Percentiles rank a stretch among this genome's conserved stretches.
These are phyloP conservation scores for Casuarina glauca DNA, from an alignment of 306 rosid species.

Conservation along the genomic window DNA sequence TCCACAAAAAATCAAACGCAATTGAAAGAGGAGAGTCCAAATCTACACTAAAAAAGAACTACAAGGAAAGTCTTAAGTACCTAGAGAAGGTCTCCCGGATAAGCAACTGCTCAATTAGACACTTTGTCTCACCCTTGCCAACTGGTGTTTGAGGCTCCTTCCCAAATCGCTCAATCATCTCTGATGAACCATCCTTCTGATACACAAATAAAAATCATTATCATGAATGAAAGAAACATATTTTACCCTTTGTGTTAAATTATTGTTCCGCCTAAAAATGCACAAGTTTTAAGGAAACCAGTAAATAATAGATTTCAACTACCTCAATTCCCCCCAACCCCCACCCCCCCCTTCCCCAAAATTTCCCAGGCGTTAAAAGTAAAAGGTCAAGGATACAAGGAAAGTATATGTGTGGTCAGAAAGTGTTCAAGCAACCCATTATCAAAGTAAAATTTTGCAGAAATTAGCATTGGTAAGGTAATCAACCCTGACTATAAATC, in stretches of 20 bases:
- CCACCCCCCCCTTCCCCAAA: too few species aligned
- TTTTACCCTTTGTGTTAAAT: neutral
- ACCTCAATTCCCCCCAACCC: too few species aligned
- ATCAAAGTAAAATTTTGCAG: neutral
- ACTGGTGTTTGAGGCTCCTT: constrained; percentile 43
- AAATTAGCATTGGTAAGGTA: neutral
- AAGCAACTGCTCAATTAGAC: constrained; percentile 62
- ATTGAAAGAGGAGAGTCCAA: neutral
- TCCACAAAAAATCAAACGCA: neutral
- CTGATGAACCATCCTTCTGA: constrained; percentile 45
- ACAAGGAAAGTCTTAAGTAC: constrained; percentile 36
- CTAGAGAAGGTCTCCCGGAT: constrained; percentile 85
- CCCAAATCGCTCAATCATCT: constrained; percentile 25
- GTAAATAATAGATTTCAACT: too few species aligned
- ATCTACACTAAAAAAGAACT: constrained; percentile 10
- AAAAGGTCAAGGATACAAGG: neutral
- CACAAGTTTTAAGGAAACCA: too few species aligned
- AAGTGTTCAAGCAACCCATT: neutral
- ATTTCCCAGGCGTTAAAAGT: too few species aligned
- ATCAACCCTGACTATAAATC: neutral
- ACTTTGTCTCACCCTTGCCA: constrained; percentile 50
- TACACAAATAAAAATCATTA: constrained; percentile 24
- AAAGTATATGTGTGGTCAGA: neutral
- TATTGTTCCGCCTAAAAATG: too few species aligned
- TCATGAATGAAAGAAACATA: constrained; percentile 1